These are phyloP conservation scores for Microbotryum lychnidis-dioicae DNA, from an alignment of 1,284 basidiomycete species.

Conservation along the genomic window DNA sequence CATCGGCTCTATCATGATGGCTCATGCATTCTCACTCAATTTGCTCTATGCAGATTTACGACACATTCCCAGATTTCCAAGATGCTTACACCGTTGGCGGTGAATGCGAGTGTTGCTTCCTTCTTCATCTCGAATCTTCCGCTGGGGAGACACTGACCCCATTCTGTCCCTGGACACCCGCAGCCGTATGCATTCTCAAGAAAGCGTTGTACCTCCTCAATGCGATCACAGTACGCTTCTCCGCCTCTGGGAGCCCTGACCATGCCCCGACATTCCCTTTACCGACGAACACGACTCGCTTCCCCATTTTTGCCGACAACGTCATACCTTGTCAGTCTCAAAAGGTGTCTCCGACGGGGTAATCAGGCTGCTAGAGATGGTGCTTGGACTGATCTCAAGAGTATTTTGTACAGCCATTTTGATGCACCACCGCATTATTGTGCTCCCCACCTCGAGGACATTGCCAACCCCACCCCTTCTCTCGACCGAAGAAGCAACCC, in stretches of 20 bases:
- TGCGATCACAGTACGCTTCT: conserved; percentile 58
- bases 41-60: conserved; percentile 50
- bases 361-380: neutral
- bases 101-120: conserved; percentile 47
- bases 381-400: neutral
- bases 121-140: neutral
- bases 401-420: conserved; percentile 6
- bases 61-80: conserved; percentile 63
- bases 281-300: conserved; percentile 48
- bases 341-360: neutral
- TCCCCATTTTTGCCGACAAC: conserved; percentile 78
- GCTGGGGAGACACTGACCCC: neutral
- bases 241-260: neutral
- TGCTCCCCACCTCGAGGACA: neutral
- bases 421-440: conserved; percentile 11
- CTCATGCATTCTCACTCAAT: neutral
- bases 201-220: conserved; percentile 76
- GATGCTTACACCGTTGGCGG: conserved; percentile 60
- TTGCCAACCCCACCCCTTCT: neutral
- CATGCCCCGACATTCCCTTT: conserved; percentile 49
- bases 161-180: too few species aligned
- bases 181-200: conserved; percentile 67
- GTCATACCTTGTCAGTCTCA: conserved; percentile 52
- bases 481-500: conserved; percentile 45
- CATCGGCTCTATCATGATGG: neutral